These are phyloP conservation scores for Hypoxylon sp. DNA, from an alignment of 2,329 filamentous ascomycete species.

Conservation along the genomic window DNA sequence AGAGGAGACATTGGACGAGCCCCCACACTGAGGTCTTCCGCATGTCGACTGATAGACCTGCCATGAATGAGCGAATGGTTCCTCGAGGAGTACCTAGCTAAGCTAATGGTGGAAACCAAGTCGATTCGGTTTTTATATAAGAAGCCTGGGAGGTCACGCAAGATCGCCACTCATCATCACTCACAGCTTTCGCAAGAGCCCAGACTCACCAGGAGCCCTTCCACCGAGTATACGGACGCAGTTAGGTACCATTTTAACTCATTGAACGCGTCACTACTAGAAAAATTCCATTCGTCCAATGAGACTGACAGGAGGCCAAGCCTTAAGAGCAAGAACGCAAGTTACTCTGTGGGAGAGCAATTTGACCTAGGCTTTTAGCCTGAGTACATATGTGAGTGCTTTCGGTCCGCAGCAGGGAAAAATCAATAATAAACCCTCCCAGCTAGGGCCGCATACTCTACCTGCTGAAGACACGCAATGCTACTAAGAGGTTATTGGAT, in stretches of 20 bases:
- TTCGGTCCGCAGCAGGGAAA: constrained; percentile 39
- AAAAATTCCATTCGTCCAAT: constrained; percentile 22
- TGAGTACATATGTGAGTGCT: constrained; percentile 29
- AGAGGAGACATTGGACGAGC: constrained; percentile 42
- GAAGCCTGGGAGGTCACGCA: constrained; percentile 17
- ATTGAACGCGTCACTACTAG: constrained; percentile 37
- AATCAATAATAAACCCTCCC: constrained; percentile 6
- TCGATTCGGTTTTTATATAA: constrained; percentile 27
- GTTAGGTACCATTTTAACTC: constrained; percentile 33
- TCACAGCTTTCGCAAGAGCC: constrained; percentile 12
- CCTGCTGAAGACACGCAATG: constrained; percentile 35
- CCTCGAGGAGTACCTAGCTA: constrained; percentile 17
- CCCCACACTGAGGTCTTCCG: constrained; percentile 36
- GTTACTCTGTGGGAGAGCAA: constrained; percentile 24
- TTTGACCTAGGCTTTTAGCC: constrained; percentile 39
- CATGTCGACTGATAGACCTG: constrained; percentile 39
- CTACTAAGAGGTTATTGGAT: constrained; percentile 27
- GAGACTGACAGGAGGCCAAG: constrained; percentile 10
- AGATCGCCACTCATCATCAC: constrained; percentile 23
- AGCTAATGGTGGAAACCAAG: constrained; percentile 16
- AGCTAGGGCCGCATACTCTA: constrained; percentile 19
- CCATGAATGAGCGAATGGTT: constrained; percentile 21
- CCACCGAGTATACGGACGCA: constrained; percentile 32
- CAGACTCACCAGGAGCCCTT: constrained; percentile 21
- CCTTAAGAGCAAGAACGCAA: constrained; percentile 28